A percentile compares a stretch with the other conserved stretches of the same genome.
phyloP scores from a whole-genome alignment of 2,329 filamentous ascomycete genomes.

The Blastomyces gilchristii region DNA sequence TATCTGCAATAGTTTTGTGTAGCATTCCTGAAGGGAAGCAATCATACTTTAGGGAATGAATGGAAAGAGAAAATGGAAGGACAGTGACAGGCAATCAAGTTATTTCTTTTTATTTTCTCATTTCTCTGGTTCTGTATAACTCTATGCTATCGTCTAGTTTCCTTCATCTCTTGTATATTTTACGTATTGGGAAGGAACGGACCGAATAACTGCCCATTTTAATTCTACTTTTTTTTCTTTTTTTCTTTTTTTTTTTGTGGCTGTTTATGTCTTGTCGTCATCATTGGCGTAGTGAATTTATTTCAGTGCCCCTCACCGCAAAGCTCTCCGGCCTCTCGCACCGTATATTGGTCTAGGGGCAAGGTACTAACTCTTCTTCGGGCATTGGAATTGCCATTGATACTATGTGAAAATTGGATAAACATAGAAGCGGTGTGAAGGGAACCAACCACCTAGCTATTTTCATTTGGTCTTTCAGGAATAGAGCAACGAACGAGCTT shows the following conservation, averaged over 20 bases:
- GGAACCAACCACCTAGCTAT: not conserved
- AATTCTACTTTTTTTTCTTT: not conserved
- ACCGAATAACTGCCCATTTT: not conserved
- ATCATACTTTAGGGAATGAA: not conserved
- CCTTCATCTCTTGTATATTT: not conserved
- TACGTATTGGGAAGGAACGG: not conserved
- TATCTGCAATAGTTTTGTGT: not conserved
- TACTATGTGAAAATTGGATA: not conserved
- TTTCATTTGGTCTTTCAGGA: not conserved
- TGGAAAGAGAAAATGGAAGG: not conserved
- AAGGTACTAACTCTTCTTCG: not conserved
- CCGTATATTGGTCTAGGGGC: not conserved
- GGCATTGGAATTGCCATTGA: not conserved
- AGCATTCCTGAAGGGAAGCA: constrained; percentile 5
- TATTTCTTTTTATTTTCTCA: not conserved
- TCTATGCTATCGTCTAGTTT: not conserved
- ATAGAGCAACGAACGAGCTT: not conserved
- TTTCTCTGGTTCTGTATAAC: not conserved
- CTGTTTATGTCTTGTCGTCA: not conserved
- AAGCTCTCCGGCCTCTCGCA: not conserved
- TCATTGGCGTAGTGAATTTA: not conserved
- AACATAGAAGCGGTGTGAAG: not conserved
- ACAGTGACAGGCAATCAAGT: not conserved
- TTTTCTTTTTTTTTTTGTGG: not conserved
- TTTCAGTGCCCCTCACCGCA: not conserved